These are phyloP conservation scores for Psilocybe azurescens DNA, from an alignment of 768 basidiomycete genomes.

Conservation along the genomic window DNA sequence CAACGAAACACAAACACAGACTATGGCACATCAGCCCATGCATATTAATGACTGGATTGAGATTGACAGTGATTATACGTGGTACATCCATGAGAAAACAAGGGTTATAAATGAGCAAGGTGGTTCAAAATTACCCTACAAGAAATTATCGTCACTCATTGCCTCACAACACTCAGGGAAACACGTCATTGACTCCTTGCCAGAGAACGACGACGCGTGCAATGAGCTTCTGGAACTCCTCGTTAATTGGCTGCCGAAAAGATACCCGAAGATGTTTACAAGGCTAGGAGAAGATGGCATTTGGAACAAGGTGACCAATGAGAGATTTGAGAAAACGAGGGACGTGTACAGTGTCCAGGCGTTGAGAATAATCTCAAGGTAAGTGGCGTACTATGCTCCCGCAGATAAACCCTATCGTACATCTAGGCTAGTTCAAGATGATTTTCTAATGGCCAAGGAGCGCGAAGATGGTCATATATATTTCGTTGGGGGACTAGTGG, in stretches of 20 bases:
- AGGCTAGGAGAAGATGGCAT: not conserved
- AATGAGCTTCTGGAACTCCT: constrained; percentile 1
- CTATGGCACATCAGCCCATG: constrained; percentile 4
- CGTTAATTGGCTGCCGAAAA: not conserved
- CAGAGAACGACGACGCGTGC: constrained; percentile 2
- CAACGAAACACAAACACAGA: not conserved
- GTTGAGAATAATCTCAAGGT: not conserved
- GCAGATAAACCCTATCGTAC: not conserved
- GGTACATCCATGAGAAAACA: not conserved
- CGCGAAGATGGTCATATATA: not conserved
- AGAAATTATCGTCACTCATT: not conserved
- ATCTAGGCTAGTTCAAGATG: constrained; percentile 1
- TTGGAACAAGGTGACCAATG: not conserved
- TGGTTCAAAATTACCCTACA: not conserved
- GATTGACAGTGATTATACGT: constrained; percentile 3
- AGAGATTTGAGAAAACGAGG: not conserved
- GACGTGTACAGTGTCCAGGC: not conserved
- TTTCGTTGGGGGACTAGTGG: constrained; percentile 1
- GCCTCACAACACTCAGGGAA: not conserved
- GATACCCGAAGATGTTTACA: not conserved
- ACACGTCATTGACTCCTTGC: constrained; percentile 5
- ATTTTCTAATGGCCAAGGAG: constrained; percentile 4
- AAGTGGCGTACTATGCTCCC: not conserved
- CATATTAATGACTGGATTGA: constrained; percentile 8
- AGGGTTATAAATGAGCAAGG: constrained; percentile 1